Evolutionary conservation across 805 yeast genomes (phyloP).

Genomic region (Lipomyces lipofer): DNA sequence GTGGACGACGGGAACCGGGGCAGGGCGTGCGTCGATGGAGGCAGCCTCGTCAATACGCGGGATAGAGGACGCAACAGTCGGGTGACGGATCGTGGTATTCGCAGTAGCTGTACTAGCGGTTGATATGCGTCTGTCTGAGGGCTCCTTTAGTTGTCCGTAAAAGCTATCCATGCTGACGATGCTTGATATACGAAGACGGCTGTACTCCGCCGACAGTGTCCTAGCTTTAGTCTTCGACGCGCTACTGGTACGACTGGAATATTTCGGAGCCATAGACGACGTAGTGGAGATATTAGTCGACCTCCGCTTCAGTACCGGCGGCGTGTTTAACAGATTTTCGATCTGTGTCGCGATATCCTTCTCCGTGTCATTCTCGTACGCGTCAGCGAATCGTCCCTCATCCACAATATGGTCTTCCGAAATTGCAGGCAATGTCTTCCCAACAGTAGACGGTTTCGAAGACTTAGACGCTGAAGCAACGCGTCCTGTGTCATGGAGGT

Average conservation of each 20-base stretch:
- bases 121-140: neutral
- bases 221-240: neutral
- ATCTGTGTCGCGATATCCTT: constrained; percentile 19
- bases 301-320: constrained; percentile 22
- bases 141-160: neutral
- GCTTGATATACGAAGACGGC: constrained; percentile 16
- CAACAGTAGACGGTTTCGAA: neutral
- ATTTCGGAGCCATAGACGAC: neutral
- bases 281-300: neutral
- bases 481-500: neutral
- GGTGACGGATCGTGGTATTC: constrained; percentile 15
- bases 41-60: neutral
- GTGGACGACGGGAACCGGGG: neutral
- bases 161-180: constrained; percentile 13
- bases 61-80: neutral
- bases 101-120: constrained; percentile 13
- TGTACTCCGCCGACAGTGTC: neutral
- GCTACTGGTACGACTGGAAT: neutral
- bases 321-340: constrained; percentile 20
- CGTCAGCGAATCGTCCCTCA: constrained; percentile 19
- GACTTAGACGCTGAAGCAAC: neutral
- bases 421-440: neutral
- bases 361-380: constrained; percentile 19
- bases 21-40: neutral
- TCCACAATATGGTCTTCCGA: neutral